Conservation (phyloP, 768 basidiomycete species). For the Heimioporus sp. region DNA sequence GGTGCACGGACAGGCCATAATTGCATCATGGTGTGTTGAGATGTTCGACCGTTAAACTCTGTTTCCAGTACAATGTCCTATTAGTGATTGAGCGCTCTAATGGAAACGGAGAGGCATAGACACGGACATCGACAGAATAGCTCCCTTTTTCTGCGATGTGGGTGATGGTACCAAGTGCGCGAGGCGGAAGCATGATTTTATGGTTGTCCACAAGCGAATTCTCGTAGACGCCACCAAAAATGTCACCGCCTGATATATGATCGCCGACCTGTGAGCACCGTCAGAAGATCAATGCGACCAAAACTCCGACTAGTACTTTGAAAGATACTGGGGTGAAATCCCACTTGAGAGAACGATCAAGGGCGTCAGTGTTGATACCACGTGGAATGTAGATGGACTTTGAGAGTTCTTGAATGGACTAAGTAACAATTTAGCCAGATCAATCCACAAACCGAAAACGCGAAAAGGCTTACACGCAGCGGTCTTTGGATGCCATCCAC, state of each 20-base stretch:
- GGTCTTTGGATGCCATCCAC: slow-evolving; percentile 97
- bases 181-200: slow-evolving; percentile 94
- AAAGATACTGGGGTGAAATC: slow-evolving; percentile 86
- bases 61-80: slow-evolving; percentile 96
- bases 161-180: slow-evolving; percentile 93
- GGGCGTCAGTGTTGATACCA: slow-evolving; percentile 95
- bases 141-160: slow-evolving; percentile 91
- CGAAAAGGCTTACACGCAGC: slow-evolving; percentile 57
- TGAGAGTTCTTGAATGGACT: slow-evolving; percentile 93
- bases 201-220: slow-evolving; percentile 96
- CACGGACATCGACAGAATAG: slow-evolving; percentile 82
- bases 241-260: slow-evolving; percentile 95
- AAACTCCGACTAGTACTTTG: slow-evolving; percentile 47
- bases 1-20: slow-evolving; percentile 99
- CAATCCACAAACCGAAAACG: not conserved
- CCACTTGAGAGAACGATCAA: slow-evolving; percentile 88
- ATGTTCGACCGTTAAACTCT: slow-evolving; percentile 93
- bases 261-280: slow-evolving; percentile 71
- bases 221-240: slow-evolving; percentile 94
- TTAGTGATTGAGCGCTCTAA: not conserved
- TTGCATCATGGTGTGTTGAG: slow-evolving; percentile 96
- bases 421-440: slow-evolving; percentile 11
- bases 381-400: slow-evolving; percentile 99
- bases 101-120: not conserved
- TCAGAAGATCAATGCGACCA: slow-evolving; percentile 8